Base-by-base conservation (phyloP, 1,284 basidiomycete species). In the Fomitopsis schrenkii region DNA sequence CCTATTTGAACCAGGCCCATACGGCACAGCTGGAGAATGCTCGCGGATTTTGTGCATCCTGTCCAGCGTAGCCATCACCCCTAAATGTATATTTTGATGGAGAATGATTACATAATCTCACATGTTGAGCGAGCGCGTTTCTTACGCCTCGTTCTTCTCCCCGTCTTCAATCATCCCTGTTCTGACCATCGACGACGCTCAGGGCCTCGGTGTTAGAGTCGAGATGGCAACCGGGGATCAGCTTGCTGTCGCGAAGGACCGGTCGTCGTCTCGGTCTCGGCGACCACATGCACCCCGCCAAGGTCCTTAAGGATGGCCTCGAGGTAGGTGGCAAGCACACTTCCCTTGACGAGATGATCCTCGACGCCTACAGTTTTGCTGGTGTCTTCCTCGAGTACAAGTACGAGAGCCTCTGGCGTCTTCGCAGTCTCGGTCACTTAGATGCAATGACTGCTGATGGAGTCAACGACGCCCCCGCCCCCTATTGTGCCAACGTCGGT, bases 181-280 rank as follows among this genome's bases (percentile, higher is more conserved):
- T 92, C 93, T 8, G 81, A 98, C 96, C 40, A 97, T 98, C 74
- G 94, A 98, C 75, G 95, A 98, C 77, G 96, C 96, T 63, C 83
- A 95, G 66, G 90, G 90, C 63, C 93, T 98, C 75, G 96, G 97
- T 80, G 95, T 98, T 69, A 91, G 91, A 77, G 96, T 98, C 77
- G 98, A 98, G 90, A 98, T 98, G 97, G 95, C 98, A 67, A 98
- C 96, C 56, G 96, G 96, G 87, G 96, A 98, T 78, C 95, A 97
- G 83, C 93, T 98, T 73, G 96, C 97, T 70, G 98, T 98, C 69
- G 96, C 96, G 62, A 98, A 98, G 88, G 79, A 98, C 97, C 66
- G 95, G 96, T 69, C 93, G 95, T 78, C 93, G 95, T 83, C 93
- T 98, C 62, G 96, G 96, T 73, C 82, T 93, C 66, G 94, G 94